Evolutionary conservation across 768 basidiomycete species (phyloP).

Genomic region (Collybia mongolica): DNA sequence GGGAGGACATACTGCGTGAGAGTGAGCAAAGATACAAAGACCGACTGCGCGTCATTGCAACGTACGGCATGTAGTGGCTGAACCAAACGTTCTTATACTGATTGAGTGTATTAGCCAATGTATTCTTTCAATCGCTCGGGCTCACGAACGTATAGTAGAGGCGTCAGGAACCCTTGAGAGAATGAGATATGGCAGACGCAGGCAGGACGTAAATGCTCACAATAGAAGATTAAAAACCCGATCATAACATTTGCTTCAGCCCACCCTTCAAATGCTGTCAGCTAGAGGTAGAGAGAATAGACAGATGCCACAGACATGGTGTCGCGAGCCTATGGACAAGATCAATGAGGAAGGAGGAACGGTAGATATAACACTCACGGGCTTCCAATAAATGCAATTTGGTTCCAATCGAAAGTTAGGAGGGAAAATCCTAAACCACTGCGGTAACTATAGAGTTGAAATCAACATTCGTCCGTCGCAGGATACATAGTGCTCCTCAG

Average conservation of each 20-base stretch:
- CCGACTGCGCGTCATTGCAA: conserved; percentile 4
- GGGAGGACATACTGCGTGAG: conserved; percentile 38
- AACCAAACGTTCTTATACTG: conserved; percentile 56
- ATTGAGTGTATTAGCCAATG: not conserved
- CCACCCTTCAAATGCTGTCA: conserved; percentile 51
- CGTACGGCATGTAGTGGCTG: conserved; percentile 57
- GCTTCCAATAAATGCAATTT: conserved; percentile 69
- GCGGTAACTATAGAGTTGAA: conserved; percentile 26
- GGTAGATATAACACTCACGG: conserved; percentile 38
- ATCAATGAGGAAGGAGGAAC: conserved; percentile 8
- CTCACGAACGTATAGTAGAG: conserved; percentile 41
- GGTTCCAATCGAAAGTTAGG: conserved; percentile 60
- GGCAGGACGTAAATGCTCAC: conserved; percentile 27
- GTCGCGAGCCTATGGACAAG: conserved; percentile 36
- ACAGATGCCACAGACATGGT: conserved; percentile 34
- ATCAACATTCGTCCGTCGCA: no score
- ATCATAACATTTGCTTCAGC: conserved; percentile 67
- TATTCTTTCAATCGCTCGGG: no score
- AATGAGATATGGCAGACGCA: conserved; percentile 1
- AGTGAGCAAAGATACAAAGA: conserved; percentile 9
- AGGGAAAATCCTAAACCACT: conserved; percentile 53
- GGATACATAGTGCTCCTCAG: not conserved
- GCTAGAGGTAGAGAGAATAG: conserved; percentile 5
- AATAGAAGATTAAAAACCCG: conserved; percentile 67
- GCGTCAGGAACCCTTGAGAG: conserved; percentile 44